phyloP scores from a whole-genome alignment of 192 early-diverging fungal species.

The Coemansia sp. region DNA sequence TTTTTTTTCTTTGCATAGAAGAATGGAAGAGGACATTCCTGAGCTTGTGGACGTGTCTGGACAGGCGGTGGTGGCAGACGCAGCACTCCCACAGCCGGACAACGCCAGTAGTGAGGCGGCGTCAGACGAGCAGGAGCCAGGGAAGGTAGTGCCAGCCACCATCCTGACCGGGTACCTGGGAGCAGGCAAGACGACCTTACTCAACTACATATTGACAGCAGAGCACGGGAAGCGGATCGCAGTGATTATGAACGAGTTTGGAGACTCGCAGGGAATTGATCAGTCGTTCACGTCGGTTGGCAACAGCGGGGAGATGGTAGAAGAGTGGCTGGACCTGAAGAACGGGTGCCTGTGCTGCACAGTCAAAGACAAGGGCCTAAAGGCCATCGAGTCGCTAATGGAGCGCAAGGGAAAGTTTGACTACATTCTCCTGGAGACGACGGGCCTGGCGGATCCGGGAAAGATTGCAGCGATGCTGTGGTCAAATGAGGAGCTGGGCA shows the following conservation, averaged over 20 bases:
- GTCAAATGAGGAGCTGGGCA: constrained; percentile 90
- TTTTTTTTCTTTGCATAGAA: background rate
- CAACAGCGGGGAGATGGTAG: constrained; percentile 74
- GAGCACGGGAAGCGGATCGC: constrained; percentile 94
- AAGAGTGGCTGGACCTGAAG: constrained; percentile 95
- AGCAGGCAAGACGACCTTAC: constrained; percentile 87
- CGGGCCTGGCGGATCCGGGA: constrained; percentile 66
- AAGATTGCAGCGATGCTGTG: constrained; percentile 95
- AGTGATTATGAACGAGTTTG: constrained; percentile 99
- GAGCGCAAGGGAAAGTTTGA: constrained; percentile 88
- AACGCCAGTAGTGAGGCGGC: background rate
- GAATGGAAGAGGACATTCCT: constrained; percentile 36
- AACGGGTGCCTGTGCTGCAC: constrained; percentile 99
- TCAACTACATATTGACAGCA: constrained; percentile 76
- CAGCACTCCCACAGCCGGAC: background rate
- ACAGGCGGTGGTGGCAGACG: background rate
- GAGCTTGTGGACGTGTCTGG: constrained; percentile 17
- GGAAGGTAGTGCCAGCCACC: constrained; percentile 45
- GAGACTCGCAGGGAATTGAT: constrained; percentile 92
- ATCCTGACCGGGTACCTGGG: constrained; percentile 67
- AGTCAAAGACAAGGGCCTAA: constrained; percentile 91
- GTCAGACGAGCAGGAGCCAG: background rate
- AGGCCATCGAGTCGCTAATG: constrained; percentile 91
- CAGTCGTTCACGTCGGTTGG: constrained; percentile 76
- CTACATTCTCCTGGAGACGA: constrained; percentile 95